These are phyloP conservation scores for Echinosophora koreensis DNA, from an alignment of 306 rosid species.

Conservation along the genomic window DNA sequence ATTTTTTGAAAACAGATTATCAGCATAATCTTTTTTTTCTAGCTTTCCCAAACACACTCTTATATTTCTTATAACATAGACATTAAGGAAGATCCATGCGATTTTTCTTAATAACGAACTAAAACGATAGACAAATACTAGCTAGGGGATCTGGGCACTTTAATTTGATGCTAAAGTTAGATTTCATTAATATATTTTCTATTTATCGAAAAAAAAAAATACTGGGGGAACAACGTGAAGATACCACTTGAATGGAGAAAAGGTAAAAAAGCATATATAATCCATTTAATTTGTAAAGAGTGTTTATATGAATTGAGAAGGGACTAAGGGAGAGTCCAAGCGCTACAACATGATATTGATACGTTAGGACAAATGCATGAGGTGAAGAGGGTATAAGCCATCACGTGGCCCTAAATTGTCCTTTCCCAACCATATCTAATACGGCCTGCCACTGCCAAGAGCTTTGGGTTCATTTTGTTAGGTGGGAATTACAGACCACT, in stretches of 20 bases:
- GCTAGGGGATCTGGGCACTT: too few relatives aligned
- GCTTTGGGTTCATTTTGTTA: constrained; percentile 48
- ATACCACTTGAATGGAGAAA: background rate
- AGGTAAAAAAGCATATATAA: background rate
- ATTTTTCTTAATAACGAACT: background rate
- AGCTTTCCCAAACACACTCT: too few relatives aligned
- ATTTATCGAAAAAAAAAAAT: too few relatives aligned
- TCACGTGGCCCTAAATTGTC: constrained; percentile 67
- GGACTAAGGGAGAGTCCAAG: background rate
- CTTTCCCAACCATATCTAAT: constrained; percentile 38
- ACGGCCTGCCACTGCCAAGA: constrained; percentile 47
- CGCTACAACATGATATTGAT: background rate
- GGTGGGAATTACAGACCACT: constrained; percentile 43
- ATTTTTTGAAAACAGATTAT: too few relatives aligned
- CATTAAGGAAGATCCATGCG: too few relatives aligned
- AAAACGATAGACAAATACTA: background rate
- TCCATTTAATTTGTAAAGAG: background rate
- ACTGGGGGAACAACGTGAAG: background rate
- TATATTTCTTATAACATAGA: too few relatives aligned
- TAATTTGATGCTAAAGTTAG: too few relatives aligned
- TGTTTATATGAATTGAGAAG: background rate
- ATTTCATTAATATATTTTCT: too few relatives aligned
- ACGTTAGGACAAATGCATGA: constrained; percentile 30
- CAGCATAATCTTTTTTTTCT: too few relatives aligned
- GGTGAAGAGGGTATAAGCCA: constrained; percentile 27